These are phyloP conservation scores for Trypanosoma platydactyli DNA, from an alignment of 208 protist genomes.

Conservation along the genomic window DNA sequence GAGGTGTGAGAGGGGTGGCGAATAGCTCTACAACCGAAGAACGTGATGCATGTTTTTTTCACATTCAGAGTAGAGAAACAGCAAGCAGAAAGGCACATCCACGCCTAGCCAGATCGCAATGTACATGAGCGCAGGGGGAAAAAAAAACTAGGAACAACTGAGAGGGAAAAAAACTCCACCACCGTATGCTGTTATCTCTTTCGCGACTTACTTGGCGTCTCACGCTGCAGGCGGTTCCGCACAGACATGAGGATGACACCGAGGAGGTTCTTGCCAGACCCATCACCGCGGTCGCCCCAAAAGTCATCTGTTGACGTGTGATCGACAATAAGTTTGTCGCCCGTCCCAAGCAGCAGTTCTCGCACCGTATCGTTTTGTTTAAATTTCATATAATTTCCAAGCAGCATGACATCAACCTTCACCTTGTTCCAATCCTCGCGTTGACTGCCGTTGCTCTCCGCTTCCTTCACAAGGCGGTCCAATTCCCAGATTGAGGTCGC, in stretches of 20 bases:
- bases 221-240: constrained; percentile 45
- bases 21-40: not conserved
- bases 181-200: not conserved
- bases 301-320: constrained; percentile 82
- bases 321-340: constrained; percentile 65
- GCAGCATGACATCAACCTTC: constrained; percentile 85
- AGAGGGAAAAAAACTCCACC: not conserved
- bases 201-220: constrained; percentile 14
- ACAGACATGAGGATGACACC: constrained; percentile 81
- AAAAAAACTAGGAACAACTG: constrained; percentile 15
- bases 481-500: constrained; percentile 78
- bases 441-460: constrained; percentile 60
- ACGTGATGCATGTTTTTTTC: not conserved
- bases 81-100: not conserved
- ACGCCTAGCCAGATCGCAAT: not conserved
- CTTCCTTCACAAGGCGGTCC: constrained; percentile 67
- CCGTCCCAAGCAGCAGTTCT: constrained; percentile 59
- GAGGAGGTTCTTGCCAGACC: constrained; percentile 80
- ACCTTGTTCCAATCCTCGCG: constrained; percentile 77
- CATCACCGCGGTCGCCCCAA: constrained; percentile 85
- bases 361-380: constrained; percentile 78
- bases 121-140: not conserved
- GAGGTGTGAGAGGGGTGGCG: too few species aligned
- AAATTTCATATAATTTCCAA: constrained; percentile 90
- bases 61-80: not conserved